phyloP scores from a whole-genome alignment of 441 rosid species.

The Hura crepitans region DNA sequence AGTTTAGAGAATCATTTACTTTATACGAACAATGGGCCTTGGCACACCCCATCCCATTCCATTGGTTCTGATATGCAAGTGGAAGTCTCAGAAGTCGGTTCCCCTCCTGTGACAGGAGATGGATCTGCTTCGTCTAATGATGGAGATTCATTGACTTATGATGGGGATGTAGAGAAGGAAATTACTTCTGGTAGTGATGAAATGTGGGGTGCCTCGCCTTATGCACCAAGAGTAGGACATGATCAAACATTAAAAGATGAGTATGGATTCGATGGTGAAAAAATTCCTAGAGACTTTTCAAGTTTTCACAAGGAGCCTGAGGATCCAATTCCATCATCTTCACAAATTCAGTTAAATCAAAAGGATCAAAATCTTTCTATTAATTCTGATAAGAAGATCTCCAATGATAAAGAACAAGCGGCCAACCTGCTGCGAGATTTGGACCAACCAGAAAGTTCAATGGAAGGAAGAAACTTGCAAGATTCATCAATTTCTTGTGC shows the following conservation, averaged over 20 bases:
- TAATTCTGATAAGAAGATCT: conserved; percentile 13
- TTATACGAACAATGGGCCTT: conserved; percentile 25
- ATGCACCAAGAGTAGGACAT: conserved; percentile 23
- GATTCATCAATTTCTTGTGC: conserved; percentile 18
- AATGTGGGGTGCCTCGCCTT: conserved; percentile 44
- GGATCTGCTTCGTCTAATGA: conserved; percentile 50
- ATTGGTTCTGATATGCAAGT: conserved; percentile 91
- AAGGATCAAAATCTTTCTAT: conserved; percentile 18
- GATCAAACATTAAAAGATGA: conserved; percentile 21
- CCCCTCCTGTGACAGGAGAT: conserved; percentile 60
- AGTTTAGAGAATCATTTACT: conserved; percentile 39
- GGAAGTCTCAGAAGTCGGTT: conserved; percentile 77
- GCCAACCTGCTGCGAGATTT: conserved; percentile 6
- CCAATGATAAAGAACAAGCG: conserved; percentile 17
- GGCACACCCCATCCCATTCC: conserved; percentile 57
- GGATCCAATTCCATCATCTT: conserved; percentile 28
- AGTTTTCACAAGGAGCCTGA: conserved; percentile 19
- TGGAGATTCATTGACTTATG: conserved; percentile 41
- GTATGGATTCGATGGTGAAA: conserved; percentile 24
- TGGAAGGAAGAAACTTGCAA: conserved; percentile 5
- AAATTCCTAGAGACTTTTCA: conserved; percentile 11
- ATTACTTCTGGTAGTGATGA: conserved; percentile 39
- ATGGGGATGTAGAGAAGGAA: conserved; percentile 50
- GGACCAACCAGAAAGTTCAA: conserved; percentile 17
- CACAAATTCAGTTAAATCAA: conserved; percentile 28